Evolutionary conservation across 345 rosid genomes (phyloP).

Genomic region (Mallotus nudiflorus): DNA sequence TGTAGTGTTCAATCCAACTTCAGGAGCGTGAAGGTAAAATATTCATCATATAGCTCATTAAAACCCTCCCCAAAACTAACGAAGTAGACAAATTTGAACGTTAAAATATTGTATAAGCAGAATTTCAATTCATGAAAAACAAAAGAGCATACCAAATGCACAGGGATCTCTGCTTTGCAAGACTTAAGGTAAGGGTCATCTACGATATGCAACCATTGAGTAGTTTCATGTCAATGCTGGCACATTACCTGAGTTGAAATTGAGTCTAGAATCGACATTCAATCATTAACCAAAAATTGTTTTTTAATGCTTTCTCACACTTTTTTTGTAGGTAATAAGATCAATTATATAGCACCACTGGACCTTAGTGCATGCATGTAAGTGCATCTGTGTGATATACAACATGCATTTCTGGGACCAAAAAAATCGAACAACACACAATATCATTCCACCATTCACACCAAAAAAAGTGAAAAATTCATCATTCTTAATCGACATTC

Average conservation of each 20-base stretch:
- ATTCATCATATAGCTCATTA: neutral
- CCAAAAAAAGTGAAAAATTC: neutral
- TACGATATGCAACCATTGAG: no score
- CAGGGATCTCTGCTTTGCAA: no score
- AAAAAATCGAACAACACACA: neutral
- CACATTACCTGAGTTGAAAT: neutral
- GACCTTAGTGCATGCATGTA: neutral
- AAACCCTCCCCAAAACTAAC: no score
- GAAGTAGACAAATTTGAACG: neutral
- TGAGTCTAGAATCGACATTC: neutral
- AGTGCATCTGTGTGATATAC: no score
- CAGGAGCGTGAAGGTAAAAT: neutral
- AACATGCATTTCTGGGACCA: neutral
- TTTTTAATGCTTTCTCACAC: neutral
- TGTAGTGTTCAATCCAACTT: neutral
- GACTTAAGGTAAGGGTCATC: no score
- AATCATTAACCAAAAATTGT: neutral
- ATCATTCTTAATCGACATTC: neutral
- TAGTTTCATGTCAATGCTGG: neutral
- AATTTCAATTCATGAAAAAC: neutral
- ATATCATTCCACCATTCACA: neutral
- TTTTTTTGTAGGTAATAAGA: no score
- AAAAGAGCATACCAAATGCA: no score
- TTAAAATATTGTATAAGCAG: neutral
- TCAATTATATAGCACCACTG: neutral